A percentile compares a stretch with the other conserved stretches of the same genome.
Evolutionary conservation across 768 basidiomycete genomes (phyloP).

Genomic region (Tylopilus sp.): DNA sequence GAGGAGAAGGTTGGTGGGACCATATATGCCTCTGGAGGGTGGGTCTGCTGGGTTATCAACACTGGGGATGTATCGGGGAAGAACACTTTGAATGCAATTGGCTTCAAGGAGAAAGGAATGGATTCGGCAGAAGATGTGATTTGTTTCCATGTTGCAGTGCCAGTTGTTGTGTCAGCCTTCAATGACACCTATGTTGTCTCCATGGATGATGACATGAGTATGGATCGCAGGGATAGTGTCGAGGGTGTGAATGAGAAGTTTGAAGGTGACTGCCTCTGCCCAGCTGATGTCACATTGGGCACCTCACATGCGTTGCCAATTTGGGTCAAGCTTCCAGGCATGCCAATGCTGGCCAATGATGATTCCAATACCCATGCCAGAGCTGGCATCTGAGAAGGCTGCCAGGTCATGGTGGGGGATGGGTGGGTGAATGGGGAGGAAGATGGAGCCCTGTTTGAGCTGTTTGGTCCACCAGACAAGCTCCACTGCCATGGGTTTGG

Average conservation of each 20-base stretch:
- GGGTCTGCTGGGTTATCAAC: background rate
- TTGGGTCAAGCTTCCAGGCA: background rate
- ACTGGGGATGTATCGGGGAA: background rate
- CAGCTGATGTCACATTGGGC: background rate
- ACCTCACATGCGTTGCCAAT: background rate
- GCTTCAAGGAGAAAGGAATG: background rate
- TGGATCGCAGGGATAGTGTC: accelerated
- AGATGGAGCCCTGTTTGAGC: too few relatives aligned
- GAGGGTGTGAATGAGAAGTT: background rate
- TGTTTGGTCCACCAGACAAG: too few relatives aligned
- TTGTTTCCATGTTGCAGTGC: background rate
- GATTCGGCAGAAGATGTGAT: background rate
- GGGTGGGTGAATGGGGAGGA: too few relatives aligned
- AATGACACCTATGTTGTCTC: background rate
- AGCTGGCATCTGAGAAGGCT: too few relatives aligned
- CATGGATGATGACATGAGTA: background rate
- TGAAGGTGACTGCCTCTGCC: background rate
- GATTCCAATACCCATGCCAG: too few relatives aligned
- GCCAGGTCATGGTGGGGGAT: too few relatives aligned
- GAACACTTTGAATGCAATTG: accelerated
- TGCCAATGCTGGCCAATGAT: background rate
- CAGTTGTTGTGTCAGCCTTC: background rate
- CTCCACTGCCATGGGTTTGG: too few relatives aligned
- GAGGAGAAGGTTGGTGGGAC: background rate
- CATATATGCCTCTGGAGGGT: background rate